Base-by-base conservation (phyloP, 176 grass and related monocot species). In the Oryza coarctata region DNA sequence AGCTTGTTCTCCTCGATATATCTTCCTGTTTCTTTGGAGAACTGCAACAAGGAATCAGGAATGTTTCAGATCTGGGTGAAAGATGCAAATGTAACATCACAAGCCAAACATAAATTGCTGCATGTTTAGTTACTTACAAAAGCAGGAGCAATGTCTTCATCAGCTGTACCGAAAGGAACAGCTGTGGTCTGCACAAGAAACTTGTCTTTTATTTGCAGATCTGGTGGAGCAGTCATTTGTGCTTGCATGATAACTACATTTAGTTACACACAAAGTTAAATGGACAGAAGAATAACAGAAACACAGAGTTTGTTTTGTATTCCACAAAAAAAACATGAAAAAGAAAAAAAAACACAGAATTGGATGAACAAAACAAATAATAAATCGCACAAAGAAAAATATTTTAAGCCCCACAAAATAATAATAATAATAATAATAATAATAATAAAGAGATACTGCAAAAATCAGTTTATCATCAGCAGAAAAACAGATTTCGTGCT, bases 191-290 rank as follows among this genome's bases (percentile, higher is more conserved):
- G 92, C 40, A 98, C 86, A 74, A 98, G 84, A 86, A 98, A 98
- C 71, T 94, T 98, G 75, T 94, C 95, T 87, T 89, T 94, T 63
- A 86, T 79, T 83, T 98, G 90, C 88, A 93, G 69, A 73, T 93
- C 88, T 78, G 78, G 86, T 63, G 90, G 86, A 76, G 75, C 79
- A 78, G 65, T 82, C 82, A 80, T 90, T 74, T 75, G 86, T 14
- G 87, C 90, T 98, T 94, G 92, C 95, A 98, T 98, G 62, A 73
- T 88, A 82, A 98, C 95, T 98, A 47, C 23, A 87, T 84, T 57
- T 32, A 36, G 82, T 73, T 15, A 82, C 55, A 40, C 31, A 68
- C 44, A 50, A 67, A 68, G 52, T 80, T 58, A 33, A 83, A 84
- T 20, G 12, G 34, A 32, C 14, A 32, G 43, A 34, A 57, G 9